These are phyloP conservation scores for Phaeosphaeria sp. DNA, from an alignment of 2,329 filamentous ascomycete species.

Conservation along the genomic window DNA sequence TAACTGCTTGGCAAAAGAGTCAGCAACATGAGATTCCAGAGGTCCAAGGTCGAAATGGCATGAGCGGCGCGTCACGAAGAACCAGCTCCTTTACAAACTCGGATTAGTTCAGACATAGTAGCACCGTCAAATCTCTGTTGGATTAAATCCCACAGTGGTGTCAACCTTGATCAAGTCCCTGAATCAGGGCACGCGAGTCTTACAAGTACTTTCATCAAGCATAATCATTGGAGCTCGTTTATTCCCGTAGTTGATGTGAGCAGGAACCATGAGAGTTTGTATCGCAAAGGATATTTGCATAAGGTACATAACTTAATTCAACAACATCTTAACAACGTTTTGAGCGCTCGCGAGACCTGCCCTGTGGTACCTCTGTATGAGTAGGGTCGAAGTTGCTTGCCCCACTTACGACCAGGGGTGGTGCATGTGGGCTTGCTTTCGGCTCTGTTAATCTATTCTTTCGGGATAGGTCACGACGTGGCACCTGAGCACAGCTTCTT, in stretches of 20 bases:
- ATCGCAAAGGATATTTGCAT: background rate
- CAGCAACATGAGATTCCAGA: too few relatives aligned
- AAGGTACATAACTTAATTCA: background rate
- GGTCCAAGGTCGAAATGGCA: too few relatives aligned
- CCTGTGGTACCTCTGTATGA: background rate
- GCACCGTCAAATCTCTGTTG: conserved; percentile 18
- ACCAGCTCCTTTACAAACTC: conserved; percentile 14
- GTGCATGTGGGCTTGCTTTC: background rate
- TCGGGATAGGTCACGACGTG: background rate
- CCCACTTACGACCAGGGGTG: background rate
- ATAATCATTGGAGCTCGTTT: too few relatives aligned
- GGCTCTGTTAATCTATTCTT: background rate
- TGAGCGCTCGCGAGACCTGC: background rate
- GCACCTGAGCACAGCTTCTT: background rate
- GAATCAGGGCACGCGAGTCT: conserved; percentile 33
- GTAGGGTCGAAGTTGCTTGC: background rate
- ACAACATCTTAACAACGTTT: background rate
- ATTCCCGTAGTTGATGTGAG: too few relatives aligned
- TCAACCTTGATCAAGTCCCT: conserved; percentile 23
- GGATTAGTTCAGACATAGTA: conserved; percentile 12
- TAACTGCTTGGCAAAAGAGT: too few relatives aligned
- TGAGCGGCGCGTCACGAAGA: too few relatives aligned
- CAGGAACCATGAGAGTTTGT: too few relatives aligned
- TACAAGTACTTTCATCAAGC: conserved; percentile 6
- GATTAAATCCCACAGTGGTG: conserved; percentile 24